A percentile compares a stretch with the other conserved stretches of the same genome.
phyloP scores from a whole-genome alignment of 106 monocot species.

The Apostasia ramifera region DNA sequence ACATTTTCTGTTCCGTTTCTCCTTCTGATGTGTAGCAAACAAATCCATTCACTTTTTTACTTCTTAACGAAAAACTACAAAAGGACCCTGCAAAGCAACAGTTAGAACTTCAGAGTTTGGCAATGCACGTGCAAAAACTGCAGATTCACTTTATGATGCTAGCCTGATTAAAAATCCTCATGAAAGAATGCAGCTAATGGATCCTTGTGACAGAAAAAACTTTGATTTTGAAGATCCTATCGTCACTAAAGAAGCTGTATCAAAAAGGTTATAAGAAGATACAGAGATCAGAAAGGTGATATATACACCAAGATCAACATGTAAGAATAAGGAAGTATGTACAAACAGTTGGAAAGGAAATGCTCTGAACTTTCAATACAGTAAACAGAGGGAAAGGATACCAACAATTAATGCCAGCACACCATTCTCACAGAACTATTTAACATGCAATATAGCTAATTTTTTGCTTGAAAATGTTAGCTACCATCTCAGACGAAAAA shows the following conservation, averaged over 20 bases:
- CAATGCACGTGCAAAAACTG: slow-evolving; percentile 3
- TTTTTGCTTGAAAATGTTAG: background rate
- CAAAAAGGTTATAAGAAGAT: no score
- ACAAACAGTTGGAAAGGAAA: background rate
- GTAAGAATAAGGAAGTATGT: background rate
- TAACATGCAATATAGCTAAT: background rate
- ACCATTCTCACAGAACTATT: background rate
- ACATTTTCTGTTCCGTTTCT: slow-evolving; percentile 25
- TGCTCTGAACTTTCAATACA: background rate
- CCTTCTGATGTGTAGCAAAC: slow-evolving; percentile 22
- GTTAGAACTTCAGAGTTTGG: slow-evolving; percentile 6
- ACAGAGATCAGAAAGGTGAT: no score
- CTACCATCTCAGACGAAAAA: no score
- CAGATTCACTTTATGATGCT: slow-evolving; percentile 5
- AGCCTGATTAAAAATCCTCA: slow-evolving; percentile 1
- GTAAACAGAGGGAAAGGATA: background rate
- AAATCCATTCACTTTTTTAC: slow-evolving; percentile 18
- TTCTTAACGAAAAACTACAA: slow-evolving; percentile 16
- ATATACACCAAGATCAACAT: no score
- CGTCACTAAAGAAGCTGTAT: no score
- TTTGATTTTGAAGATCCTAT: no score
- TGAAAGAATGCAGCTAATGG: background rate
- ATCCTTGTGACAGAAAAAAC: background rate
- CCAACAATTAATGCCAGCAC: background rate
- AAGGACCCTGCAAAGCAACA: slow-evolving; percentile 13